Percentiles rank a stretch among this genome's conserved stretches.
Conservation (phyloP, 2,329 filamentous ascomycete genomes). For the Paramyrothecium roridum region DNA sequence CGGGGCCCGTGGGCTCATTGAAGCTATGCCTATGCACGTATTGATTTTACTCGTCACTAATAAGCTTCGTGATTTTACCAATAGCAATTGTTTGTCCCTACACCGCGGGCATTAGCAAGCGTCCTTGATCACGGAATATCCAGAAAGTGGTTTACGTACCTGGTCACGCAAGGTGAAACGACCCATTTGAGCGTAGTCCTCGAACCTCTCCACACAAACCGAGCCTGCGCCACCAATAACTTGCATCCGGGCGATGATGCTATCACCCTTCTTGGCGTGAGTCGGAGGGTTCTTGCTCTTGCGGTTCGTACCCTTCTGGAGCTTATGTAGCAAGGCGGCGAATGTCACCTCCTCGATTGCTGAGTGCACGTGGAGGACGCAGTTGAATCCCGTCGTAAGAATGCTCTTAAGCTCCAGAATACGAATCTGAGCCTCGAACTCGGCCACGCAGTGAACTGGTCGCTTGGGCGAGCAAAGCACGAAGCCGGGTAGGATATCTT, state of each 20-base stretch:
- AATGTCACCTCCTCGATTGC: constrained; percentile 98
- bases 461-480: constrained; percentile 94
- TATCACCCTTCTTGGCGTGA: constrained; percentile 77
- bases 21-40: not conserved
- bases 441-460: constrained; percentile 81
- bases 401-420: constrained; percentile 95
- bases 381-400: constrained; percentile 92
- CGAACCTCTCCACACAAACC: constrained; percentile 91
- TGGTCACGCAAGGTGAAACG: constrained; percentile 87
- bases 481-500: constrained; percentile 93
- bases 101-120: constrained; percentile 21
- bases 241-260: constrained; percentile 90
- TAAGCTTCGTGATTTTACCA: constrained; percentile 95
- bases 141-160: constrained; percentile 44
- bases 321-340: constrained; percentile 79
- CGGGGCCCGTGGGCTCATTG: not conserved
- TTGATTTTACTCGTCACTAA: constrained; percentile 30
- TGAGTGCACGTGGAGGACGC: constrained; percentile 94
- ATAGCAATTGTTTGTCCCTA: constrained; percentile 99
- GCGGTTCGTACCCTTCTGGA: constrained; percentile 89
- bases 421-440: constrained; percentile 95
- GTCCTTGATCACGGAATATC: not conserved
- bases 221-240: constrained; percentile 80
- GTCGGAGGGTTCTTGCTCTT: constrained; percentile 93
- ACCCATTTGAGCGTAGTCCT: constrained; percentile 93